Evolutionary conservation across 257 asterid species (phyloP).

Genomic region (Anisodus acutangulus): DNA sequence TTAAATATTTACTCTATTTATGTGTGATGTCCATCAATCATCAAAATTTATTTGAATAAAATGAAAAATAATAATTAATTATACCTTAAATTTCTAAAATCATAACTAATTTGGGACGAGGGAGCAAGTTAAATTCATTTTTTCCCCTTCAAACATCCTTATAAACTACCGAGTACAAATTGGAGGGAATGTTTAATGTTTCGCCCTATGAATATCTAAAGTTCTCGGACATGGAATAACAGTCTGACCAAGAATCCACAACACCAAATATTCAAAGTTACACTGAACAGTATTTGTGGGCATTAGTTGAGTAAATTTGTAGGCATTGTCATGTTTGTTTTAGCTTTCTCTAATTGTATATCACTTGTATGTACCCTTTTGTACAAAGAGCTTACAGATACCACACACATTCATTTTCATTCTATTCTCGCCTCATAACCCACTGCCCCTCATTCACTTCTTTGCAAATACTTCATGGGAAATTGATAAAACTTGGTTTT

Average conservation of each 20-base stretch:
- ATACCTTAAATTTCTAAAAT: too few relatives aligned
- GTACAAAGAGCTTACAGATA: constrained; percentile 43
- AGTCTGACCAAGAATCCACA: not conserved
- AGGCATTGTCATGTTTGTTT: not conserved
- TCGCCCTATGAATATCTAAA: not conserved
- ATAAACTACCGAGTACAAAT: not conserved
- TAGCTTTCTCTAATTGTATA: not conserved
- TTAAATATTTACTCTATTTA: too few relatives aligned
- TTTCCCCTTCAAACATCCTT: too few relatives aligned
- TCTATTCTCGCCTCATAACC: constrained; percentile 43
- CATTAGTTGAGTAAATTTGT: too few relatives aligned
- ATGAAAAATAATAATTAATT: too few relatives aligned
- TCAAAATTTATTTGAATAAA: too few relatives aligned
- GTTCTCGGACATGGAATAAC: not conserved
- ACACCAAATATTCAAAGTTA: not conserved
- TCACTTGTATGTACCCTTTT: constrained; percentile 53
- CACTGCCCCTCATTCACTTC: constrained; percentile 46
- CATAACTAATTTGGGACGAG: too few relatives aligned
- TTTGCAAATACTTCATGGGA: constrained; percentile 59
- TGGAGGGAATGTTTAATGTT: not conserved
- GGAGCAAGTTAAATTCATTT: too few relatives aligned
- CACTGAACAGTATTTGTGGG: not conserved
- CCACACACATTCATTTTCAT: constrained; percentile 44
- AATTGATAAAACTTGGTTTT: constrained; percentile 57
- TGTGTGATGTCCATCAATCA: too few relatives aligned